Percentiles rank a stretch among this genome's conserved stretches.
phyloP scores from a whole-genome alignment of 352 stramenopile genomes.

The Phytophthora tentaculata region DNA sequence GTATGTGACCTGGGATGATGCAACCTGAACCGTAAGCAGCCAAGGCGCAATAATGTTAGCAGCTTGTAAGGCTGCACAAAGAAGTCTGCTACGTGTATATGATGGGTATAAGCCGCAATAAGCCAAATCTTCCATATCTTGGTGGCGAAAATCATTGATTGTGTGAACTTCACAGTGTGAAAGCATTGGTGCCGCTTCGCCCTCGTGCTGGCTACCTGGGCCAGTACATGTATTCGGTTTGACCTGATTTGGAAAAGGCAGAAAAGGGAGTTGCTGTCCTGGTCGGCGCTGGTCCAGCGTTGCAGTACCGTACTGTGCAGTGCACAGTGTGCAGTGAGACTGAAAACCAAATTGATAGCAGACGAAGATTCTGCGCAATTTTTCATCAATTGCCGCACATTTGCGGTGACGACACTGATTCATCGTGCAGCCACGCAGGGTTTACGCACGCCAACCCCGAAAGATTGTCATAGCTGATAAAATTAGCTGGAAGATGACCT shows the following conservation, averaged over 20 bases:
- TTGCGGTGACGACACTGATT: no score
- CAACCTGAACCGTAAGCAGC: conserved; percentile 10
- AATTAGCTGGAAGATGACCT: no score
- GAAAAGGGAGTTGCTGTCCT: conserved; percentile 8
- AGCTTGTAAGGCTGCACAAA: no score
- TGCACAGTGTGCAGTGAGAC: no score
- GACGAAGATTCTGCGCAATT: background rate
- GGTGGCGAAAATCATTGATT: background rate
- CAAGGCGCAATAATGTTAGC: background rate
- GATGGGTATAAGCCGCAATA: no score
- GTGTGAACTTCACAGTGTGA: no score
- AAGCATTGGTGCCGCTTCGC: background rate
- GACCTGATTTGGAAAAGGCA: conserved; percentile 31
- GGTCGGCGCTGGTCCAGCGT: conserved; percentile 2
- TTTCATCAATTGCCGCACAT: background rate
- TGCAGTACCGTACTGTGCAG: no score
- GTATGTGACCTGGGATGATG: conserved; percentile 20
- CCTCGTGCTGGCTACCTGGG: conserved; percentile 8
- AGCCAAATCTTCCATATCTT: background rate
- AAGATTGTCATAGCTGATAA: no score
- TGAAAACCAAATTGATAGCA: no score
- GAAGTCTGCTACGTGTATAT: no score
- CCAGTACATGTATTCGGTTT: conserved; percentile 16
- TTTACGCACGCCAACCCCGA: no score
- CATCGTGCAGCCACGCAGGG: no score